Percentiles rank a stretch among this genome's conserved stretches.
These are phyloP conservation scores for Actinomucor elegans DNA, from an alignment of 371 early-diverging fungal species.

Conservation along the genomic window DNA sequence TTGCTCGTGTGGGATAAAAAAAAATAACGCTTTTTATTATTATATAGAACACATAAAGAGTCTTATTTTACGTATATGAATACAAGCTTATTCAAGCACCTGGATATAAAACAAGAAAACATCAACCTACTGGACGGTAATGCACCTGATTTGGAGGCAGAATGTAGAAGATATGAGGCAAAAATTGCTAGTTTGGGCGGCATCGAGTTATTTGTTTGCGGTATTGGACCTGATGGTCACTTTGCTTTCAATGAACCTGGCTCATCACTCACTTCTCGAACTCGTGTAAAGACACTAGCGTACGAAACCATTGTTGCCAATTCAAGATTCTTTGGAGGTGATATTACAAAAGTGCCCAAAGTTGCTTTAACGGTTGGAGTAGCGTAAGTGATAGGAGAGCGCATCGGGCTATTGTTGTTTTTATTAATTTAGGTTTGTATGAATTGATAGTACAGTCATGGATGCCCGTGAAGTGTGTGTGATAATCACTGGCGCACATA, in stretches of 20 bases:
- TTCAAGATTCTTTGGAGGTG: conserved; percentile 71
- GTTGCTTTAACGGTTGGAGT: conserved; percentile 73
- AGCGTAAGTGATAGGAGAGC: conserved; percentile 27
- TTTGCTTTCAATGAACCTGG: conserved; percentile 78
- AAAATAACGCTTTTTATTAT: conserved; percentile 51
- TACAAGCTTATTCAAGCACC: conserved; percentile 60
- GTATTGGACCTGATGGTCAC: conserved; percentile 46
- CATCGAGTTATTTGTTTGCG: conserved; percentile 57
- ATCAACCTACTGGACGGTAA: conserved; percentile 64
- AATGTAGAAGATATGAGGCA: conserved; percentile 58
- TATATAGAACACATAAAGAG: conserved; percentile 53
- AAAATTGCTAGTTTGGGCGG: conserved; percentile 57
- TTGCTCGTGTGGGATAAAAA: too few species aligned
- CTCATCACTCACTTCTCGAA: conserved; percentile 64
- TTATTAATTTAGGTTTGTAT: conserved; percentile 10
- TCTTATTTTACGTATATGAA: conserved; percentile 65
- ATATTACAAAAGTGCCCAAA: conserved; percentile 69
- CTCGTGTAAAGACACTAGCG: conserved; percentile 71
- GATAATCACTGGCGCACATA: conserved; percentile 80
- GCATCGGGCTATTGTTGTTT: background rate
- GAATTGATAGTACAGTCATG: conserved; percentile 60
- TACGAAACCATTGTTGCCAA: conserved; percentile 76
- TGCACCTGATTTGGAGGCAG: conserved; percentile 57
- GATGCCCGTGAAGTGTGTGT: conserved; percentile 82
- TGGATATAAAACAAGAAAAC: conserved; percentile 55